Conservation (phyloP, 2,329 filamentous ascomycete species). For the Kalaharituber pfeilii region DNA sequence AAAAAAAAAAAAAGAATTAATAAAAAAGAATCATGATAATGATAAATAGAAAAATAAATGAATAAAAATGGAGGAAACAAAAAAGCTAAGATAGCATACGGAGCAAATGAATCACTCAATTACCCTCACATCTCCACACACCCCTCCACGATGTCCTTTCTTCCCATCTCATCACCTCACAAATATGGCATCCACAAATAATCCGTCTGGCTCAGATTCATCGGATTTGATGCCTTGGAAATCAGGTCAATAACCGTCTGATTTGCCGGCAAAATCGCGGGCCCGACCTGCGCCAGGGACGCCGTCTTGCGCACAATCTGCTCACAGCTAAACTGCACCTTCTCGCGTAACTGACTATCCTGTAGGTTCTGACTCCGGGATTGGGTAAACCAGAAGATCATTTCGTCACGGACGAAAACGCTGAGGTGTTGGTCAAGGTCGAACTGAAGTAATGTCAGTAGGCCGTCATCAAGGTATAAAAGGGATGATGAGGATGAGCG, state of each 20-base stretch:
- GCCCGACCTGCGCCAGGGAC: conserved; percentile 60
- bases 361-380: conserved; percentile 29
- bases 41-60: too few species aligned
- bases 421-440: conserved; percentile 91
- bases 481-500: too few species aligned
- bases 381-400: conserved; percentile 89
- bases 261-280: conserved; percentile 74
- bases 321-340: conserved; percentile 73
- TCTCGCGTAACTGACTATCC: conserved; percentile 55
- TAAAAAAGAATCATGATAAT: too few species aligned
- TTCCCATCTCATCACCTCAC: conserved; percentile 30
- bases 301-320: conserved; percentile 81
- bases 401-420: conserved; percentile 92
- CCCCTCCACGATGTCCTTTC: too few species aligned
- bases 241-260: conserved; percentile 94
- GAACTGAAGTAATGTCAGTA: conserved; percentile 31
- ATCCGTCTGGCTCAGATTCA: conserved; percentile 74
- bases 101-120: too few species aligned
- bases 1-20: too few species aligned
- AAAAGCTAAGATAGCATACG: too few species aligned
- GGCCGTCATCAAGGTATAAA: too few species aligned
- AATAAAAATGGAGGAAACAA: too few species aligned
- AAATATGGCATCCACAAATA: conserved; percentile 95
- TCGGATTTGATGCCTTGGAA: conserved; percentile 79
- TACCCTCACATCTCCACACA: not conserved